These are phyloP conservation scores for Chrysoporthe cubensis DNA, from an alignment of 2,329 filamentous ascomycete genomes.

Conservation along the genomic window DNA sequence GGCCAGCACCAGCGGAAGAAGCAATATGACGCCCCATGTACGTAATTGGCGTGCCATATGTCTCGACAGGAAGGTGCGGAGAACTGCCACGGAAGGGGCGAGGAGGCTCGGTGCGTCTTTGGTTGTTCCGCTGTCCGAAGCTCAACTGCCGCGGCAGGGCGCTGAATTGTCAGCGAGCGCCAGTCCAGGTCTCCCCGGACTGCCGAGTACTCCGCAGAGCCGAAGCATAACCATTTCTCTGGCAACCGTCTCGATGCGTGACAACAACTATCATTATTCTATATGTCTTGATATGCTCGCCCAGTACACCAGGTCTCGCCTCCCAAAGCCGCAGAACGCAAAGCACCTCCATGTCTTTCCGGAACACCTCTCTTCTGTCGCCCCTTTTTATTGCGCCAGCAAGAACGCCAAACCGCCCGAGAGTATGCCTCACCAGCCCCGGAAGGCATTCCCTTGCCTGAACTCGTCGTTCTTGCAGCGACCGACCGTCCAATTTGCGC, in stretches of 20 bases:
- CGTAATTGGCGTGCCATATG: not conserved
- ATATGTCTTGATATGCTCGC: constrained; percentile 25
- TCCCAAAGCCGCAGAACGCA: not conserved
- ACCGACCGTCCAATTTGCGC: constrained; percentile 17
- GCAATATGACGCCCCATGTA: not conserved
- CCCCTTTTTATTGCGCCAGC: not conserved
- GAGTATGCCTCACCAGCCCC: not conserved
- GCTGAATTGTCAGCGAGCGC: not conserved
- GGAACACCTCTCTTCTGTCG: not conserved
- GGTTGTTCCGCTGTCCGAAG: not conserved
- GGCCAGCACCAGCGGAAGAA: not conserved
- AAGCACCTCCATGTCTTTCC: constrained; percentile 1
- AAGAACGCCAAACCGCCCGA: constrained; percentile 7
- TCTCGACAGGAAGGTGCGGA: not conserved
- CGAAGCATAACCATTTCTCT: not conserved
- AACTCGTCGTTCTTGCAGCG: not conserved
- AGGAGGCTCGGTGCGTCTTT: not conserved
- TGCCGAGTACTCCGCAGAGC: too few species aligned
- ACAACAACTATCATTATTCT: constrained; percentile 22
- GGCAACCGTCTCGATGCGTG: not conserved
- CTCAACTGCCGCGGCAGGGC: not conserved
- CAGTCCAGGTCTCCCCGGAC: not conserved
- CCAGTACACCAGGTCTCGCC: not conserved
- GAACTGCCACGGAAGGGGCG: not conserved
- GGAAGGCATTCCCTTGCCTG: not conserved